Evolutionary conservation across 345 rosid genomes (phyloP).

Genomic region (Brassica carinata): DNA sequence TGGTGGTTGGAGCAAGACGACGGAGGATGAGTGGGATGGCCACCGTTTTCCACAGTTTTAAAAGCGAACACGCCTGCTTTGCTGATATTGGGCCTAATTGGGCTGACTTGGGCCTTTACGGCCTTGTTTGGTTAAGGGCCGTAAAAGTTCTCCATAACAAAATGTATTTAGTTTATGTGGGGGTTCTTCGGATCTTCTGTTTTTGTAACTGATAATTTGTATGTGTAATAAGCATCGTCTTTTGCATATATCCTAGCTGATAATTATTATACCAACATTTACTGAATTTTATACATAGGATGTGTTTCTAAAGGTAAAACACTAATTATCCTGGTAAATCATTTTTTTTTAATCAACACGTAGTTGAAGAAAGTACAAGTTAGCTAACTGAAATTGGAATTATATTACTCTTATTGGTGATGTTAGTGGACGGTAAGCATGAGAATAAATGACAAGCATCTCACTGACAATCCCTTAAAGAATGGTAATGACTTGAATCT

Average conservation of each 20-base stretch:
- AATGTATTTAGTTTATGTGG: slow-evolving; percentile 32
- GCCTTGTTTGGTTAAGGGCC: neutral
- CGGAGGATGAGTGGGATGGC: neutral
- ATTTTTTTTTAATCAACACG: no score
- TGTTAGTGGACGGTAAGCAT: neutral
- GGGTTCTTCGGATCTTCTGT: neutral
- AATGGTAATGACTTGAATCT: neutral
- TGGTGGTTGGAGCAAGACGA: slow-evolving; percentile 30
- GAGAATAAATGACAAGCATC: neutral
- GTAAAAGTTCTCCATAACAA: slow-evolving; percentile 41
- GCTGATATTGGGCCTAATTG: neutral
- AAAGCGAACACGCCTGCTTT: neutral
- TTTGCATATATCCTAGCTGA: neutral
- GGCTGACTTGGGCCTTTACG: neutral
- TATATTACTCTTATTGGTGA: neutral
- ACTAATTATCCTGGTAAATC: neutral
- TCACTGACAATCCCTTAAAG: neutral
- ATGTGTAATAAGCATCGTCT: slow-evolving; percentile 13
- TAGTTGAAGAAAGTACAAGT: no score
- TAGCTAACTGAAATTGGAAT: no score
- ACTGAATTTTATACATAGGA: neutral
- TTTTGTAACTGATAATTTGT: neutral
- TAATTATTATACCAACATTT: neutral
- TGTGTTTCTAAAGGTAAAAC: neutral
- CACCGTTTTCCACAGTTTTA: neutral